Conservation (phyloP, 371 early-diverging fungal species). For the Umbelopsis sp. region DNA sequence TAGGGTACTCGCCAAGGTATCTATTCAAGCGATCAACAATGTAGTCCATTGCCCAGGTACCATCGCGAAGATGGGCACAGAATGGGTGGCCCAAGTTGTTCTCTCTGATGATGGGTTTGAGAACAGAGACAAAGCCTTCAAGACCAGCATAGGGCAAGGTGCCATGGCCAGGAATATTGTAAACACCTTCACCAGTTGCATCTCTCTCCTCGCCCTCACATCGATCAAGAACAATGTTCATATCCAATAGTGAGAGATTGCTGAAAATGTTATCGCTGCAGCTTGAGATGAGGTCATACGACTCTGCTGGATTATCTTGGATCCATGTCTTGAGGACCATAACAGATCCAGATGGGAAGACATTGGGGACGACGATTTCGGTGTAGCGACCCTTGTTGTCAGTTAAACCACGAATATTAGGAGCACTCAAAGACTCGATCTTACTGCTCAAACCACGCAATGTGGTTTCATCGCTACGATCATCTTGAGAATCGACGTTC, state of each 20-base stretch:
- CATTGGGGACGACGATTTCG: constrained; percentile 61
- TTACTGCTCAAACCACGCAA: constrained; percentile 62
- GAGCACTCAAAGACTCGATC: constrained; percentile 52
- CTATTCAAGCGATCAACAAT: constrained; percentile 70
- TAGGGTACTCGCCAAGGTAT: constrained; percentile 38
- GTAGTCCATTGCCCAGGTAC: constrained; percentile 94
- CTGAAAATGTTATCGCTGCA: constrained; percentile 49
- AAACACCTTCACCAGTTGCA: constrained; percentile 73
- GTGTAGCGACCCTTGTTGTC: constrained; percentile 64
- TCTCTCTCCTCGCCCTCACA: constrained; percentile 87
- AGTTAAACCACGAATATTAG: constrained; percentile 42
- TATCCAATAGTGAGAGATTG: constrained; percentile 61
- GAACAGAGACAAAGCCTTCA: constrained; percentile 87
- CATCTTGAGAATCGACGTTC: constrained; percentile 34
- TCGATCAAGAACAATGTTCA: constrained; percentile 86
- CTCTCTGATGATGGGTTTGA: constrained; percentile 70
- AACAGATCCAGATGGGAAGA: constrained; percentile 75
- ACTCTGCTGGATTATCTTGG: constrained; percentile 45
- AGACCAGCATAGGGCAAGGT: constrained; percentile 87
- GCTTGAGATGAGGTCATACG: constrained; percentile 45
- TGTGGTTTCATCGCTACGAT: constrained; percentile 23
- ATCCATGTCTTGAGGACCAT: constrained; percentile 69
- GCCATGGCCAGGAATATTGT: constrained; percentile 87
- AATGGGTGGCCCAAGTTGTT: constrained; percentile 95
- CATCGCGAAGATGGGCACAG: constrained; percentile 86